Conservation (phyloP, 371 early-diverging fungal species). For the Saksenaea vasiformis region DNA sequence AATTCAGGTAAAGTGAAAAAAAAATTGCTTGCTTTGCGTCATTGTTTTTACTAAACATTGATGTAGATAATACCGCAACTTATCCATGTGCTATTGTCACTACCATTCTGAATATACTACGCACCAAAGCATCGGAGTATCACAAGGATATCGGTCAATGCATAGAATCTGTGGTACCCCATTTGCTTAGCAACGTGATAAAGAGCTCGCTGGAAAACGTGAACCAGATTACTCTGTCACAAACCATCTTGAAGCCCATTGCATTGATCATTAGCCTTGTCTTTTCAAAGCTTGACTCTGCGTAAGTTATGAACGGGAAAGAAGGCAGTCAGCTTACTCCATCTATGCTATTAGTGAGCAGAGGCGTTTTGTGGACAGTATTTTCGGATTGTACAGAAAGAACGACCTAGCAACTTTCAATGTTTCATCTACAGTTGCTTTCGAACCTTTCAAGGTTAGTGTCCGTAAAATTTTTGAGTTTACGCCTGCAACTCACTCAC, state of each 20-base stretch:
- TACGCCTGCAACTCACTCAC: not conserved
- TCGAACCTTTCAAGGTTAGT: slow-evolving; percentile 26
- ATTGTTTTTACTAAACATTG: not conserved
- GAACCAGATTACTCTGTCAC: slow-evolving; percentile 23
- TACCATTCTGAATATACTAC: slow-evolving; percentile 44
- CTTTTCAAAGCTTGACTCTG: slow-evolving; percentile 45
- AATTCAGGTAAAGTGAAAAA: slow-evolving; percentile 34
- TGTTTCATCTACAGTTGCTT: slow-evolving; percentile 5
- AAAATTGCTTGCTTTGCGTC: no score
- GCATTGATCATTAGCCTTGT: slow-evolving; percentile 49
- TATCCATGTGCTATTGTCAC: slow-evolving; percentile 51
- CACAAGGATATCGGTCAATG: slow-evolving; percentile 54
- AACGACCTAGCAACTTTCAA: slow-evolving; percentile 39
- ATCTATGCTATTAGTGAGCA: slow-evolving; percentile 35
- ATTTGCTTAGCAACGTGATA: slow-evolving; percentile 46
- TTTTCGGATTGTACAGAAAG: slow-evolving; percentile 50
- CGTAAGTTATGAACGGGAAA: slow-evolving; percentile 23
- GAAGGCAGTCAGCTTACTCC: not conserved
- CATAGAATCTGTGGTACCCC: slow-evolving; percentile 45
- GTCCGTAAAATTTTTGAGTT: not conserved
- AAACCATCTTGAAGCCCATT: slow-evolving; percentile 38
- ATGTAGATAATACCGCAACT: slow-evolving; percentile 20
- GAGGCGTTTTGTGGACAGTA: slow-evolving; percentile 44
- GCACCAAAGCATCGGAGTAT: slow-evolving; percentile 37
- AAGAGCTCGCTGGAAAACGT: slow-evolving; percentile 38